Evolutionary conservation across 768 basidiomycete genomes (phyloP).

Genomic region (Paxillus involutus): DNA sequence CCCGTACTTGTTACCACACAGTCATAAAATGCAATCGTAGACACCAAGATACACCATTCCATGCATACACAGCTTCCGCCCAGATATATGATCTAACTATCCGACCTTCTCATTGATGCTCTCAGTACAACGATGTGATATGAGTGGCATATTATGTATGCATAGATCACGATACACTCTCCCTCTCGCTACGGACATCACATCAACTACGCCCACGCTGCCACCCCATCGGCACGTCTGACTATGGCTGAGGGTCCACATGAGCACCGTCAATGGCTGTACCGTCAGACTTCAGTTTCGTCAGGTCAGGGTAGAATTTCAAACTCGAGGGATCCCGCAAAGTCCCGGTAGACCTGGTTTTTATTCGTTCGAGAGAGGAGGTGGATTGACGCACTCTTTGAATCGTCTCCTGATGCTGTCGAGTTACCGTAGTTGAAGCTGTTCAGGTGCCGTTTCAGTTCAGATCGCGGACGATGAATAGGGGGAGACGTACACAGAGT

Average conservation of each 20-base stretch:
- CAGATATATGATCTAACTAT: no score
- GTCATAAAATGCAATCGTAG: no score
- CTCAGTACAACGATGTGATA: no score
- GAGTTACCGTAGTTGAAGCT: conserved; percentile 45
- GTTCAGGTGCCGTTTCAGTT: not conserved
- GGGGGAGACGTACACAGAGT: conserved; percentile 33
- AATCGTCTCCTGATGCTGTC: conserved; percentile 9
- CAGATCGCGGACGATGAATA: not conserved
- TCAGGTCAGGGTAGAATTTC: conserved; percentile 18
- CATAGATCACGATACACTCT: no score
- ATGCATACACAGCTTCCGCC: no score
- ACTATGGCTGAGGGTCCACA: conserved; percentile 12
- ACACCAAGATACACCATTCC: no score
- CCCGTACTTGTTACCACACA: no score
- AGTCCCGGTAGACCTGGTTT: conserved; percentile 33
- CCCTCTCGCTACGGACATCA: no score
- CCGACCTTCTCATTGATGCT: no score
- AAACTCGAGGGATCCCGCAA: conserved; percentile 15
- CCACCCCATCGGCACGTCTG: no score
- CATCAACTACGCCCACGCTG: no score
- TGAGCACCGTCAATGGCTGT: conserved; percentile 18
- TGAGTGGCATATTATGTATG: no score
- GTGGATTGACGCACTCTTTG: conserved; percentile 37
- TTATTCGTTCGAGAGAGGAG: conserved; percentile 39
- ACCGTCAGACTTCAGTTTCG: conserved; percentile 19